phyloP scores from a whole-genome alignment of 805 yeast species.

The Zygosaccharomyces rouxii region DNA sequence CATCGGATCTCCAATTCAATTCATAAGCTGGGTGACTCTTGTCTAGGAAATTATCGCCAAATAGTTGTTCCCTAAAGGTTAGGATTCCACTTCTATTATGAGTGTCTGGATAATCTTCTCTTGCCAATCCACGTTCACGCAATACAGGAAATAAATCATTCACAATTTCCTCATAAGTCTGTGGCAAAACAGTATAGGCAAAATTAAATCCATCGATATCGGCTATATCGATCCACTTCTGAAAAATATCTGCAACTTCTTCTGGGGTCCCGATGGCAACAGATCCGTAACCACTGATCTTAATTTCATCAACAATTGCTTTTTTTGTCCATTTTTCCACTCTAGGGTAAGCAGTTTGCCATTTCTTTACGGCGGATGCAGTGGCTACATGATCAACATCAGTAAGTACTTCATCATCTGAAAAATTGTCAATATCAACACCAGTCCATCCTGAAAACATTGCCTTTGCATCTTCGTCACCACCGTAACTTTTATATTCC shows the following conservation, averaged over 20 bases:
- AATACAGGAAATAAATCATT: conserved; percentile 38
- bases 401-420: conserved; percentile 37
- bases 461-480: conserved; percentile 44
- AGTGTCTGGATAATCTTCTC: conserved; percentile 36
- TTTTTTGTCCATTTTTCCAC: conserved; percentile 23
- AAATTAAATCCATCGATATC: conserved; percentile 46
- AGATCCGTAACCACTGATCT: conserved; percentile 31
- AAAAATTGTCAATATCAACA: conserved; percentile 37
- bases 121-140: conserved; percentile 35
- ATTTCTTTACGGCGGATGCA: conserved; percentile 31
- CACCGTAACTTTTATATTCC: conserved; percentile 33
- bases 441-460: conserved; percentile 46
- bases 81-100: conserved; percentile 17
- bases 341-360: conserved; percentile 25
- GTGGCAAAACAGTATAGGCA: conserved; percentile 37
- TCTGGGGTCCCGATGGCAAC: conserved; percentile 35
- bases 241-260: conserved; percentile 40
- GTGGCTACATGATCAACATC: conserved; percentile 32
- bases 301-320: conserved; percentile 32
- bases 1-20: conserved; percentile 25
- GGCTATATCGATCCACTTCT: conserved; percentile 38
- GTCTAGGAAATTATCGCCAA: conserved; percentile 28
- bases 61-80: conserved; percentile 36
- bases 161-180: conserved; percentile 39
- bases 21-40: conserved; percentile 21